phyloP scores from a whole-genome alignment of 2,329 filamentous ascomycete genomes.

The Ceratocystis eucalypticola region DNA sequence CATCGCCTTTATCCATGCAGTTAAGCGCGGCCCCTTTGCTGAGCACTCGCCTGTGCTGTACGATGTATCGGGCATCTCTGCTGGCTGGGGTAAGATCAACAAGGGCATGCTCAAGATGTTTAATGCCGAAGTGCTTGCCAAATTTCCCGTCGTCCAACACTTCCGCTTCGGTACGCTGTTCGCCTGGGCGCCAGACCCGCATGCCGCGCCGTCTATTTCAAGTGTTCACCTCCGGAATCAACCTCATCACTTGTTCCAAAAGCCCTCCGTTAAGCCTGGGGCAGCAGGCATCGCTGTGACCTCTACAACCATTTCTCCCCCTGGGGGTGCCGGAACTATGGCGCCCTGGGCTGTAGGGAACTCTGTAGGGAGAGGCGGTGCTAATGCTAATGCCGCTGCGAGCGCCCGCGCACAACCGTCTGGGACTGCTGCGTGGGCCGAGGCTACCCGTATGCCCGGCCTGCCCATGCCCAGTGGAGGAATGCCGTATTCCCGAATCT shows the following conservation, averaged over 20 bases:
- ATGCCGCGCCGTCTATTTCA: conserved; percentile 35
- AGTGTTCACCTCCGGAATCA: conserved; percentile 47
- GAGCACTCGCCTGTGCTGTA: conserved; percentile 89
- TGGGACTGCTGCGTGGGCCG: conserved; percentile 33
- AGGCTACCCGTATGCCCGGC: conserved; percentile 30
- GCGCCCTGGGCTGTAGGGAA: conserved; percentile 1
- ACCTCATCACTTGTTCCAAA: conserved; percentile 25
- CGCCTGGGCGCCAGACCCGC: conserved; percentile 56
- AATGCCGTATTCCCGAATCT: conserved; percentile 30
- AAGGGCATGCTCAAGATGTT: conserved; percentile 99
- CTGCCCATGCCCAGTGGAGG: conserved; percentile 24
- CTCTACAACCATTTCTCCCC: conserved; percentile 17
- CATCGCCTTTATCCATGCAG: conserved; percentile 92
- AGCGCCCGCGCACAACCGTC: not conserved
- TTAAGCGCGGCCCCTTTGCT: conserved; percentile 95
- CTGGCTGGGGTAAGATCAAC: conserved; percentile 95
- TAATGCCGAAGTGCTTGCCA: conserved; percentile 86
- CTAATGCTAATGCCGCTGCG: not conserved
- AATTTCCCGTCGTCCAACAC: conserved; percentile 98
- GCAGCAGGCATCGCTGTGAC: not conserved
- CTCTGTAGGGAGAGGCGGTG: not conserved
- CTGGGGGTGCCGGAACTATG: conserved; percentile 25
- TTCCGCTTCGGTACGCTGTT: conserved; percentile 76
- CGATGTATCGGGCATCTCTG: conserved; percentile 80
- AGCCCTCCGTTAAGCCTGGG: not conserved